A percentile compares a stretch with the other conserved stretches of the same genome.
These are phyloP conservation scores for Starmerella bombi DNA, from an alignment of 805 yeast genomes.

Conservation along the genomic window DNA sequence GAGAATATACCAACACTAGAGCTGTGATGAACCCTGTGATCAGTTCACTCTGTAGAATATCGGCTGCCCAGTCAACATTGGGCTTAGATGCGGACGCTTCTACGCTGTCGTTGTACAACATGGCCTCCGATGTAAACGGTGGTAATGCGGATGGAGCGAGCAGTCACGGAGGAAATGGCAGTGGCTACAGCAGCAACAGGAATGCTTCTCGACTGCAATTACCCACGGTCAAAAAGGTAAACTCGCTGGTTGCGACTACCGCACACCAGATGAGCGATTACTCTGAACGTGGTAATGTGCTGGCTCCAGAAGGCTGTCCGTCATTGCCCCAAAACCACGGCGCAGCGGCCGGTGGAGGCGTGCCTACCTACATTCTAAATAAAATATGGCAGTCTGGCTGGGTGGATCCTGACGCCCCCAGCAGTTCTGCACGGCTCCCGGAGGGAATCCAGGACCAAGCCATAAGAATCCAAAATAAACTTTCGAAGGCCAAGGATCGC, in stretches of 20 bases:
- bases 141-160: background rate
- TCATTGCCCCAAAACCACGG: slow-evolving; percentile 5
- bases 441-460: slow-evolving; percentile 8
- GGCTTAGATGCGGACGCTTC: no score
- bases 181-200: background rate
- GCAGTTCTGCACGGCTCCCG: background rate
- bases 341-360: slow-evolving; percentile 6
- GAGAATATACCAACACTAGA: slow-evolving; percentile 18
- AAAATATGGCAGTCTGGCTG: slow-evolving; percentile 22
- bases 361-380: slow-evolving; percentile 15
- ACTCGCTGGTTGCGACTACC: slow-evolving; percentile 21
- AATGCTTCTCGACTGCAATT: slow-evolving; percentile 2
- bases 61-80: slow-evolving; percentile 1
- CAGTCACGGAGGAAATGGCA: no score
- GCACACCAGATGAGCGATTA: slow-evolving; percentile 19
- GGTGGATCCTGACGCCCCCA: slow-evolving; percentile 13
- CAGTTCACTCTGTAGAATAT: slow-evolving; percentile 11
- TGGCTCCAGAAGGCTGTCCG: background rate
- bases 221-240: slow-evolving; percentile 13
- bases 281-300: slow-evolving; percentile 6
- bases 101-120: background rate
- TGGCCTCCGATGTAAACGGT: background rate
- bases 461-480: slow-evolving; percentile 8
- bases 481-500: slow-evolving; percentile 2
- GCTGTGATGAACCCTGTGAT: slow-evolving; percentile 17